Evolutionary conservation across 257 asterid species (phyloP).

Genomic region (Solanum microdontum): DNA sequence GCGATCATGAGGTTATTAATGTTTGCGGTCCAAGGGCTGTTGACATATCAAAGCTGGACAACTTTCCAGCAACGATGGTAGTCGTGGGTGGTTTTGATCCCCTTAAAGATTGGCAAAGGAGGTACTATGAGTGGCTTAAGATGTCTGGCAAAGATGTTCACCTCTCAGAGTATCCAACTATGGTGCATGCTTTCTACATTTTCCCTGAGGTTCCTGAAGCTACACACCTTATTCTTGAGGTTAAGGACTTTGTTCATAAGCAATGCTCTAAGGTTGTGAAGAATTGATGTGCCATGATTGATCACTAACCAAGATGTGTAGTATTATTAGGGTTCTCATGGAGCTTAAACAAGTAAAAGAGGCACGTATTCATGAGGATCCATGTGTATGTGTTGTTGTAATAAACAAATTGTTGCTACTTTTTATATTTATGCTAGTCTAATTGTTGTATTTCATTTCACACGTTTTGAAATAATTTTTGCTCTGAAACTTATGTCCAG

Average conservation of each 20-base stretch:
- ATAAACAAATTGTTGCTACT: background rate
- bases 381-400: background rate
- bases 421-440: background rate
- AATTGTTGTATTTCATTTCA: background rate
- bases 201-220: conserved; percentile 56
- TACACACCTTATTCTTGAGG: conserved; percentile 23
- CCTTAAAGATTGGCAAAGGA: conserved; percentile 58
- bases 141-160: conserved; percentile 46
- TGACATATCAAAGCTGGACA: conserved; percentile 35
- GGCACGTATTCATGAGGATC: background rate
- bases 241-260: conserved; percentile 27
- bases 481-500: background rate
- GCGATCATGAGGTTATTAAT: conserved; percentile 55
- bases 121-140: conserved; percentile 57
- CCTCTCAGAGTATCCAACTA: conserved; percentile 44
- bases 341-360: background rate
- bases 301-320: background rate
- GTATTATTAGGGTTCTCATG: background rate
- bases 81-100: conserved; percentile 62
- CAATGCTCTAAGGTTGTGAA: conserved; percentile 21
- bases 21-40: conserved; percentile 65
- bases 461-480: too few species aligned
- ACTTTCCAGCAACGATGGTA: conserved; percentile 56
- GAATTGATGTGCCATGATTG: background rate
- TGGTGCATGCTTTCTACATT: conserved; percentile 60